These are phyloP conservation scores for Ceratobasidium theobromae DNA, from an alignment of 1,284 basidiomycete species.

Conservation along the genomic window DNA sequence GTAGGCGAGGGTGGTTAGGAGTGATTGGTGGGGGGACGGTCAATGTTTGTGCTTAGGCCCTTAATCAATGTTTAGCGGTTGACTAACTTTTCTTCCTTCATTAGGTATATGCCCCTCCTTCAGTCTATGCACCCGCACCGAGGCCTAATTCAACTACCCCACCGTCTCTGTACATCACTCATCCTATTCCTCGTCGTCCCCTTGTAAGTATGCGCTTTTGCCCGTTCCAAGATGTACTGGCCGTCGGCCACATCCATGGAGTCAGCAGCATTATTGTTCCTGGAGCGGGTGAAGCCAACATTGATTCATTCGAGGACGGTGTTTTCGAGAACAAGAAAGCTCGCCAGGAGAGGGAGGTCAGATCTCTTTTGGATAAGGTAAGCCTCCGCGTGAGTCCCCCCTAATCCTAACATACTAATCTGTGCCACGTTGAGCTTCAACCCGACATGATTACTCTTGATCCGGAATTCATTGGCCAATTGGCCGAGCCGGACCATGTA, in stretches of 20 bases:
- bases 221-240: slow-evolving; percentile 92
- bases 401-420: background rate
- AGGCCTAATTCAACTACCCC: slow-evolving; percentile 49
- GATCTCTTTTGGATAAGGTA: slow-evolving; percentile 89
- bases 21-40: slow-evolving; percentile 80
- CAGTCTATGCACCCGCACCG: slow-evolving; percentile 54
- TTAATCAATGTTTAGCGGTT: background rate
- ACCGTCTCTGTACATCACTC: slow-evolving; percentile 84
- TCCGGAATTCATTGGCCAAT: slow-evolving; percentile 75
- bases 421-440: slow-evolving; percentile 63
- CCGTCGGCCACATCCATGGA: slow-evolving; percentile 68
- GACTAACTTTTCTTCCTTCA: slow-evolving; percentile 10
- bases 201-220: slow-evolving; percentile 74
- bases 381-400: slow-evolving; percentile 33
- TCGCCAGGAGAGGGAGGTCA: slow-evolving; percentile 88
- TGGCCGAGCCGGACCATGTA: slow-evolving; percentile 63
- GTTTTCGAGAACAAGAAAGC: slow-evolving; percentile 87
- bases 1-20: slow-evolving; percentile 79
- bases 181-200: slow-evolving; percentile 70
- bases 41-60: slow-evolving; percentile 58
- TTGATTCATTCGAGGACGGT: slow-evolving; percentile 91
- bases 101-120: slow-evolving; percentile 69
- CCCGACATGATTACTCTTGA: slow-evolving; percentile 93
- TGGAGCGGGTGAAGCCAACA: slow-evolving; percentile 92
- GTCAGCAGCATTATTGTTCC: slow-evolving; percentile 87